Evolutionary conservation across 2,329 filamentous ascomycete genomes (phyloP), one percentile per base, ranked within the genome.

Genomic region (Biscogniauxia sp.): DNA sequence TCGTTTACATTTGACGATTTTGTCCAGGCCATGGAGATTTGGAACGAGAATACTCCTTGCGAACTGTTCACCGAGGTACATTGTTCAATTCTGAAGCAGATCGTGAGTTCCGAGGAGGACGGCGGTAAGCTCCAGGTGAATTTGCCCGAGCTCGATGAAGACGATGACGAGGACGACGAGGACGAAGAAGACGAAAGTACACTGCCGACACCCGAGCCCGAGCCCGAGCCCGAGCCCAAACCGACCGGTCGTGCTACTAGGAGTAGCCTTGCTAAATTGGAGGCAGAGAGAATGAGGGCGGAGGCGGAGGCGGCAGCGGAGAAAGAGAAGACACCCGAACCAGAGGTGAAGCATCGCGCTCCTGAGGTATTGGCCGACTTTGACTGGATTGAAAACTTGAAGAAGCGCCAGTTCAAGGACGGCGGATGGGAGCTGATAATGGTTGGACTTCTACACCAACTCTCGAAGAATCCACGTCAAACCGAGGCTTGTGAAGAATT

Each of bases 1-100:
- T 98, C 94, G 0, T 99, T 99, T 72, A 98, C 94, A 0, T 96
- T 98, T 70, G 95, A 99, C 73, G 95, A 99, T 74, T 98, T 93
- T 70, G 83, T 97, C 4, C 90, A 98, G 73, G 90, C 93, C 0
- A 88, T 99, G 82, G 84, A 88, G 54, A 89, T 93, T 60, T 84
- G 90, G 0, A 92, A 88, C 0, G 84, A 88, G 37, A 87, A 92
- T 20, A 79, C 86, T 0, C 88, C 89, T 7, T 95, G 95, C 56
- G 90, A 97, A 72, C 80, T 99, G 0, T 88, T 97, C 67, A 88
- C 92, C 55, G 95, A 99, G 74, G 85, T 95, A 5, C 94, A 98
- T 74, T 99, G 95, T 73, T 88, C 94, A 0, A 87, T 97, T 2
- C 78, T 99, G 62, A 97, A 97, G 73, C 85, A 93, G 28, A 81